These are phyloP conservation scores for Sugiyamaella floridensis DNA, from an alignment of 805 yeast genomes.

Conservation along the genomic window DNA sequence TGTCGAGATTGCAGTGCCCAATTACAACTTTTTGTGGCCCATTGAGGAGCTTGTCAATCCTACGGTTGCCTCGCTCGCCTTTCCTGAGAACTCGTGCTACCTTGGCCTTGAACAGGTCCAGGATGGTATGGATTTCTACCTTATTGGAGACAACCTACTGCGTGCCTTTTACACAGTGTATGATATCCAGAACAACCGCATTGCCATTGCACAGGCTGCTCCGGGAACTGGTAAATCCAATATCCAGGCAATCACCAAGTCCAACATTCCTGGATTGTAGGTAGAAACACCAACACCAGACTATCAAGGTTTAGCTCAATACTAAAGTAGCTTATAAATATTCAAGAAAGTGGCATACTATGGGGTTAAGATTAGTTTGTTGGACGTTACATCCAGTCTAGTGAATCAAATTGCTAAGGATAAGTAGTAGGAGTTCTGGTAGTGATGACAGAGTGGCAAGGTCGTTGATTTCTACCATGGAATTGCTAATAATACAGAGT, in stretches of 20 bases:
- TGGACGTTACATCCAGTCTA: no score
- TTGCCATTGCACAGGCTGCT: constrained; percentile 47
- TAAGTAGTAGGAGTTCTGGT: no score
- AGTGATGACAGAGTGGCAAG: no score
- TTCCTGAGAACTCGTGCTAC: constrained; percentile 33
- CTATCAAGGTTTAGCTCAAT: neutral
- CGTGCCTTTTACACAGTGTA: constrained; percentile 56
- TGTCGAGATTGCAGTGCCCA: constrained; percentile 24
- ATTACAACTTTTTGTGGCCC: constrained; percentile 32
- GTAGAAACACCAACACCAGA: neutral
- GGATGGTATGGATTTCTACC: constrained; percentile 30
- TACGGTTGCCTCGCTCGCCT: constrained; percentile 24
- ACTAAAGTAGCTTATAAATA: neutral
- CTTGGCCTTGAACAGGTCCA: constrained; percentile 29
- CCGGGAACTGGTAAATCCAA: constrained; percentile 14
- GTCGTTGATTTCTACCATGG: no score
- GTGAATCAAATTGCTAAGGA: no score
- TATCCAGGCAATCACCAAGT: constrained; percentile 13
- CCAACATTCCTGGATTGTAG: constrained; percentile 13
- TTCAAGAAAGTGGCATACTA: no score
- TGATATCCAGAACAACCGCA: constrained; percentile 48
- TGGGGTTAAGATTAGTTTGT: no score
- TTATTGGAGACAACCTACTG: constrained; percentile 59
- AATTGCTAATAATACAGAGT: no score
- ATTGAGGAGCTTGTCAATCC: constrained; percentile 27